Evolutionary conservation across 106 monocot genomes (phyloP), one percentile per base, ranked within the genome.

Genomic region (Xerophyta viscosa): DNA sequence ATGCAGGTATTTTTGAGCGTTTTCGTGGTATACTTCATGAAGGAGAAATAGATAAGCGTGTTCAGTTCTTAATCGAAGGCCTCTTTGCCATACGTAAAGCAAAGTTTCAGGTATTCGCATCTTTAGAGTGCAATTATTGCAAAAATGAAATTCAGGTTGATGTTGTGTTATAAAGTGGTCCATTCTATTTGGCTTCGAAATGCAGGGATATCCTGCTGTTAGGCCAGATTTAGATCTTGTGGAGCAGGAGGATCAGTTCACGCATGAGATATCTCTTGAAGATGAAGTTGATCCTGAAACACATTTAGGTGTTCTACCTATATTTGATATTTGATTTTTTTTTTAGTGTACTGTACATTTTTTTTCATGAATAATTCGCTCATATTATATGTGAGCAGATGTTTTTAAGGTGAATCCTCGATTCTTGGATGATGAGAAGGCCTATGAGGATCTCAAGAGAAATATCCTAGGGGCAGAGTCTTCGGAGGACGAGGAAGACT

Each of bases 1-100:
- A 22, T 52, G 29, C 61, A 93, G 92, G 83, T 68, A 84, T 94
- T 49, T 94, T 88, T 81, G 93, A 94, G 65, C 70, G 88, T 14
- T 94, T 94, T 57, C 84, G 93, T 42, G 88, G 88, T 27, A 96
- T 96, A 26, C 80, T 96, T 52, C 94, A 96, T 54, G 94, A 96
- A 71, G 94, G 84, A 50, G 81, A 96, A 73, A 84, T 96, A 29
- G 94, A 96, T 58, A 88, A 96, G 31, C 68, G 94, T 26, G 94
- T 96, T 29, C 94, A 84, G 29, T 96, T 88, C 54, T 53, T 88
- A 49, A 96, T 88, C 49, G 94, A 96, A 79, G 88, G 84, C 27
- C 81, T 96, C 49, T 96, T 96, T 70, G 94, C 88, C 12, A 85
- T 88, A 65, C 71, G 94, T 29, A 93, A 84, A 58, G 83, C 87